Conservation (phyloP, 2,329 filamentous ascomycete genomes). For the Hortaea sp. region DNA sequence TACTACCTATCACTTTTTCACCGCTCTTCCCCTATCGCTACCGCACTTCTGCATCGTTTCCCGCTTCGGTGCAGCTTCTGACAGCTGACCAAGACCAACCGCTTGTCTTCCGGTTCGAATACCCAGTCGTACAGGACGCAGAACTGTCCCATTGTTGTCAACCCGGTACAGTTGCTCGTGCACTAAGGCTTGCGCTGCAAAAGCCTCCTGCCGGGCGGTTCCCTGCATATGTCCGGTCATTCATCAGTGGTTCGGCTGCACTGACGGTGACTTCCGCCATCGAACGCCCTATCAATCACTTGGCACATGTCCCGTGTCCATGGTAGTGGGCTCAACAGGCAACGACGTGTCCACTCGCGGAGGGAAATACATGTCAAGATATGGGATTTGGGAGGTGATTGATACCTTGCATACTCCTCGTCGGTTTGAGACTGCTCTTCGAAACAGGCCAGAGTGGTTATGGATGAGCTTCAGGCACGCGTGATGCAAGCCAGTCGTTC, state of each 20-base stretch:
- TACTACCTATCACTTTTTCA: slow-evolving; percentile 17
- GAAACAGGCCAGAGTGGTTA: no score
- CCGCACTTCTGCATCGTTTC: neutral
- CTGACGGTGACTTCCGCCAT: slow-evolving; percentile 1
- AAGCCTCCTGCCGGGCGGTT: neutral
- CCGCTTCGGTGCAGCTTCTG: slow-evolving; percentile 1
- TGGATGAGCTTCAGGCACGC: neutral
- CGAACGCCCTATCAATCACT: neutral
- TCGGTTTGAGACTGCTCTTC: no score
- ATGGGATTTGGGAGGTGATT: no score
- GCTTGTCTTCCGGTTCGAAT: no score
- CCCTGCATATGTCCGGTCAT: slow-evolving; percentile 1
- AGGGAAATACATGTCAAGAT: no score
- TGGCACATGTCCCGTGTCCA: no score
- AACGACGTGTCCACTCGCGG: no score
- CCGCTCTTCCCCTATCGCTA: slow-evolving; percentile 5
- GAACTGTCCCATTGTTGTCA: neutral
- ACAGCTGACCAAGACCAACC: neutral
- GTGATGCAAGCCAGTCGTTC: slow-evolving; percentile 3
- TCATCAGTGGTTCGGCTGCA: slow-evolving; percentile 3
- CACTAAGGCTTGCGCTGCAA: neutral
- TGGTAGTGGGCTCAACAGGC: no score
- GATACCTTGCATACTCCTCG: no score
- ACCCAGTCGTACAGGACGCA: no score
- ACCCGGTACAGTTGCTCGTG: neutral